Base-by-base conservation (phyloP, 306 rosid genomes). In the Malus orientalis region DNA sequence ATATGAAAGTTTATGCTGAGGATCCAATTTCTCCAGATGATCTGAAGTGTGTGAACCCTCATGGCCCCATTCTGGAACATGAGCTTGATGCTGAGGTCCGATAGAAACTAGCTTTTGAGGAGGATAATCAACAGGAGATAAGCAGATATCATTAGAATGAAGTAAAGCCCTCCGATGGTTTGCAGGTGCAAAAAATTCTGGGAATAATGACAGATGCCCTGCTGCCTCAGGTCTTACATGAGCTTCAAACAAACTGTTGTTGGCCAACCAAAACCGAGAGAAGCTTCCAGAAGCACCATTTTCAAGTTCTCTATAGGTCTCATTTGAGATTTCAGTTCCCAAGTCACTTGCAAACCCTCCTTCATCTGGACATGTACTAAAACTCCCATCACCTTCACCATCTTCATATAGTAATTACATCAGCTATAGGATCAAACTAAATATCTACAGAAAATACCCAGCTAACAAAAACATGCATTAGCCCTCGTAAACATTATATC, bases 11-110 rank as follows among this genome's bases (percentile, higher is more conserved):
- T 30, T 15, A 54, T 4, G 51, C 49, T 18, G 76, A 67, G 60
- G 20, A 73, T 67, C 54, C 1, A 69, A 59, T 42, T 47, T 22
- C 15, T 14, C 72, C 49, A 27, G 73, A 73, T 51, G 42, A 73
- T 33, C 71, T 16, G 74, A 70, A 69, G 82, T 40, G 74, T 78
- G 54, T 38, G 73, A 67, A 78, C 54, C 65, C 71, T 53, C 77
- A n/a, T 25, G 59, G 77, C 70, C 70, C 79, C 82, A 80, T n/a
- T 69, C 80, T 67, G 84, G 77, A 77, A 84, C 80, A 69, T 23
- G 65, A 44, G 75, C 82, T 77, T 84, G 87, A 69, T 84, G 80
- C 69, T 67, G 74, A 44, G 79, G 84, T 22, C 87, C 87, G 36
- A 84, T 57, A 33, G 87, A 63, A 80, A 84, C 87, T 14, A 38